Percentiles rank a stretch among this genome's conserved stretches.
Conservation (phyloP, 257 asterid genomes). For the Nicotiana noctiflora region DNA sequence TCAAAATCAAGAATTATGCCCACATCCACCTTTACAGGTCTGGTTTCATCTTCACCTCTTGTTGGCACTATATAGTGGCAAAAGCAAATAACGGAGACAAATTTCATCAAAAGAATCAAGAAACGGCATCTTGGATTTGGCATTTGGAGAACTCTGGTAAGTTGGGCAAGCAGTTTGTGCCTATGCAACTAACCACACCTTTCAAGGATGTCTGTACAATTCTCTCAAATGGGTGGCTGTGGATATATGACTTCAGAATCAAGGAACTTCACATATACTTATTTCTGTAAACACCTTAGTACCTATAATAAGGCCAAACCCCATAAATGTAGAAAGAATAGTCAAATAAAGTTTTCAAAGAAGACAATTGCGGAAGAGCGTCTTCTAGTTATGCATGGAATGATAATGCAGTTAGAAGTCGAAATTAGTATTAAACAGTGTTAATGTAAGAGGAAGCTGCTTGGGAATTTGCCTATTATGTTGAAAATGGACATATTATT, state of each 20-base stretch:
- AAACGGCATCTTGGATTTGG: background rate
- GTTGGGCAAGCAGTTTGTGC: background rate
- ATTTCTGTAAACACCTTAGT: background rate
- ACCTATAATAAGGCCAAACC: no score
- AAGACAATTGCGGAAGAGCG: background rate
- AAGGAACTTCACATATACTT: background rate
- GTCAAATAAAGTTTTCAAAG: background rate
- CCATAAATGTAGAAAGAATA: background rate
- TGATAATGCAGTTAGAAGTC: no score
- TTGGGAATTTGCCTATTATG: background rate
- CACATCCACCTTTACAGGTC: constrained; percentile 18
- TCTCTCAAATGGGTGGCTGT: background rate
- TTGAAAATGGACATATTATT: background rate
- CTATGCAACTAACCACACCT: background rate
- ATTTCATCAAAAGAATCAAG: background rate
- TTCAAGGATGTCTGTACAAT: background rate
- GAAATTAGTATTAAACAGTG: no score
- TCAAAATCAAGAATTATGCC: constrained; percentile 34
- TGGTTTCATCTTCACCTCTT: background rate
- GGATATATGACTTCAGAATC: background rate
- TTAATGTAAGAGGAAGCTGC: background rate
- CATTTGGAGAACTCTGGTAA: constrained; percentile 14
- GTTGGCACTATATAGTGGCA: background rate
- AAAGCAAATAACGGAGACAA: constrained; percentile 9
- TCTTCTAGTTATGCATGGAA: no score